A percentile compares a stretch with the other conserved stretches of the same genome.
Evolutionary conservation across 768 basidiomycete genomes (phyloP).

Genomic region (Suillus sp.): DNA sequence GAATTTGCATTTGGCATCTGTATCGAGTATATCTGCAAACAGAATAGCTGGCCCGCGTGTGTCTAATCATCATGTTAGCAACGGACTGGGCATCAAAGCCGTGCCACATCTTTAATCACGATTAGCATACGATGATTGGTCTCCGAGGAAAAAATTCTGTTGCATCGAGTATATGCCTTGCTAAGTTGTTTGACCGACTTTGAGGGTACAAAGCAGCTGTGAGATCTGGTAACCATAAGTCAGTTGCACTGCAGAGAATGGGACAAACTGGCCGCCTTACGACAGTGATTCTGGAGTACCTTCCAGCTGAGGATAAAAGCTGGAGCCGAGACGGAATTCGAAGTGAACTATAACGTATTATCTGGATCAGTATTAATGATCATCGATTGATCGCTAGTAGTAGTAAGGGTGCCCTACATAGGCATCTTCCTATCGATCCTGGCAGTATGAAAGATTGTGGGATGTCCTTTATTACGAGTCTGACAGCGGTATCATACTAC

Average conservation of each 20-base stretch:
- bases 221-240: neutral
- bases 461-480: neutral
- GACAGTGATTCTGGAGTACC: conserved; percentile 2
- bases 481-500: neutral
- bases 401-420: neutral
- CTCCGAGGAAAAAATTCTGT: neutral
- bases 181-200: conserved; percentile 3
- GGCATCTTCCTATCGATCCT: neutral
- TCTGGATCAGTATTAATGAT: conserved; percentile 4
- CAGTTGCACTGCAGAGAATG: neutral
- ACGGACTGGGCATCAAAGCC: neutral
- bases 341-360: conserved; percentile 3
- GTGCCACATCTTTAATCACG: neutral
- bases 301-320: neutral
- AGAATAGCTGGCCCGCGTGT: neutral
- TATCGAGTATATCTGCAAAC: neutral
- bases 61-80: conserved; percentile 1
- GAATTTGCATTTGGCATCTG: neutral
- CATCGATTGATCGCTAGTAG: neutral
- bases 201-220: conserved; percentile 3
- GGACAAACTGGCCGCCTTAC: neutral
- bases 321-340: neutral
- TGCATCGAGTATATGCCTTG: neutral
- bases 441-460: neutral
- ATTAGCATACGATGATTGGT: neutral